phyloP scores from a whole-genome alignment of 495 filamentous ascomycete genomes.

The Penicillium parvum region DNA sequence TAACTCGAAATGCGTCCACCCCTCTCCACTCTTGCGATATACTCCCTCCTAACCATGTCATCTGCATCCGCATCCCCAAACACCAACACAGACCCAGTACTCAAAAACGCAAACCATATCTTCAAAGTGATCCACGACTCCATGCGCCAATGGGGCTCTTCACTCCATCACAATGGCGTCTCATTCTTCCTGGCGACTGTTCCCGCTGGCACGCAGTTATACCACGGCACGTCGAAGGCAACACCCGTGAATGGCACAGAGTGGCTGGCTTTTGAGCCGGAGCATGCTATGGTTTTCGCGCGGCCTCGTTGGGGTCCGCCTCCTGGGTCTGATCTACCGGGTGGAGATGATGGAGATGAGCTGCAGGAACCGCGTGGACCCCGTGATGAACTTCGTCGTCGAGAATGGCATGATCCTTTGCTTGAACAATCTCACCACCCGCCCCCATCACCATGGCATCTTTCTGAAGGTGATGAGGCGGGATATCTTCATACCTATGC shows the following conservation, averaged over 20 bases:
- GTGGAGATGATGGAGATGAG: background rate
- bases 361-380: background rate
- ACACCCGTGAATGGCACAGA: slow-evolving; percentile 48
- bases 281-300: slow-evolving; percentile 58
- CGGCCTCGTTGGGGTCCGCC: slow-evolving; percentile 15
- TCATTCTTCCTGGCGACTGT: slow-evolving; percentile 58
- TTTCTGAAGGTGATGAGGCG: slow-evolving; percentile 10
- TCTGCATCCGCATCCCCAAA: background rate
- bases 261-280: slow-evolving; percentile 69
- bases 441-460: background rate
- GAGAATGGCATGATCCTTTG: background rate
- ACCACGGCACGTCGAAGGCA: slow-evolving; percentile 50
- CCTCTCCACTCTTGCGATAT: slow-evolving; percentile 8
- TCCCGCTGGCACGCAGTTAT: slow-evolving; percentile 54
- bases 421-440: background rate
- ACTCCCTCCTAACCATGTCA: slow-evolving; percentile 9
- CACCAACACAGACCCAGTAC: background rate
- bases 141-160: slow-evolving; percentile 67
- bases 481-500: slow-evolving; percentile 57
- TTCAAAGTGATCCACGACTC: slow-evolving; percentile 66
- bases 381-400: slow-evolving; percentile 19
- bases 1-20: slow-evolving; percentile 10
- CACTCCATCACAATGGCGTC: slow-evolving; percentile 65
- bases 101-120: slow-evolving; percentile 52
- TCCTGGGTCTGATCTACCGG: background rate